Evolutionary conservation across 768 basidiomycete species (phyloP).

Genomic region (Floccularia luteovirens): DNA sequence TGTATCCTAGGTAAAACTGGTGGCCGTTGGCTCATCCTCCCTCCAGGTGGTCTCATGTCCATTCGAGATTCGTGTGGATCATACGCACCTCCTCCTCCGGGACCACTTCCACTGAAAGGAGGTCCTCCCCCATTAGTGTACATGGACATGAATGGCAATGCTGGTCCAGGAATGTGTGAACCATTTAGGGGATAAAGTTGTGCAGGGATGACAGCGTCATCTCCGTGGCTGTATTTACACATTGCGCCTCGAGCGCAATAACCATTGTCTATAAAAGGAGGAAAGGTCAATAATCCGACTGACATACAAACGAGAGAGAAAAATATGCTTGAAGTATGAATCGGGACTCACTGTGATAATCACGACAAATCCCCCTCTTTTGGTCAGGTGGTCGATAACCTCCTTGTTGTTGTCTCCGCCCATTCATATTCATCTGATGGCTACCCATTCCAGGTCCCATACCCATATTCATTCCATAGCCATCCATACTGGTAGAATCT

Average conservation of each 20-base stretch:
- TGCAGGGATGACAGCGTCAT: conserved; percentile 74
- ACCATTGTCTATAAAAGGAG: conserved; percentile 69
- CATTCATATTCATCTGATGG: conserved; percentile 30
- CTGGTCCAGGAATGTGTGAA: conserved; percentile 19
- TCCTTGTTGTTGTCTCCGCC: conserved; percentile 43
- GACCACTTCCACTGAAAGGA: conserved; percentile 41
- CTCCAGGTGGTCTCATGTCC: conserved; percentile 62
- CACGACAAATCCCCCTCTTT: conserved; percentile 75
- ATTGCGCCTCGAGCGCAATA: conserved; percentile 83
- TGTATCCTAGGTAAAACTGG: conserved; percentile 49
- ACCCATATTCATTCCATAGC: conserved; percentile 16
- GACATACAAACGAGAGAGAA: too few species aligned
- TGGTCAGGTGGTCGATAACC: conserved; percentile 68
- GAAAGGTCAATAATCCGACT: conserved; percentile 7
- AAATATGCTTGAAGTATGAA: conserved; percentile 2
- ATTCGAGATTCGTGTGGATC: conserved; percentile 76
- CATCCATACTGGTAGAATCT: conserved; percentile 21
- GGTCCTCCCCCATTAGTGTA: conserved; percentile 50
- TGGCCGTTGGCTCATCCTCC: conserved; percentile 41
- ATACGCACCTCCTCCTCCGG: conserved; percentile 43
- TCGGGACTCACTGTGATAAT: conserved; percentile 78
- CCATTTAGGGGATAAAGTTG: conserved; percentile 56
- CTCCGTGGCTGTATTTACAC: conserved; percentile 92
- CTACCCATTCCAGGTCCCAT: conserved; percentile 27
- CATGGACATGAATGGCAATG: conserved; percentile 66